Percentiles rank a stretch among this genome's conserved stretches.
phyloP scores from a whole-genome alignment of 225 moss, liverwort and hornwort genomes.

The Bryum argenteum region DNA sequence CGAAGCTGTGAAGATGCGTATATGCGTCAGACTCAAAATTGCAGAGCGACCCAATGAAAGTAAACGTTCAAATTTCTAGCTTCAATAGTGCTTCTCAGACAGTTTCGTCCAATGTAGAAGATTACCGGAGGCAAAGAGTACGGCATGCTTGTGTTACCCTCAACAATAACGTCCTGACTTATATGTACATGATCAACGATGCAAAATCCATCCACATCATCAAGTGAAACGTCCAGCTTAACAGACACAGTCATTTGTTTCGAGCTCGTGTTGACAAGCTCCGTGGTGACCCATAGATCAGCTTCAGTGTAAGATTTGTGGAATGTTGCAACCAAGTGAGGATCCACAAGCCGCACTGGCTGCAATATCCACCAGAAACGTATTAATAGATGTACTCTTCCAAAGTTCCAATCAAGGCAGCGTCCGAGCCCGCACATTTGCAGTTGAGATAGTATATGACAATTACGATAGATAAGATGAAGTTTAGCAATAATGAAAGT shows the following conservation, averaged over 20 bases:
- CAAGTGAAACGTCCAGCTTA: conserved; percentile 69
- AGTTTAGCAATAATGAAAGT: background rate
- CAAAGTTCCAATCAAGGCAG: conserved; percentile 23
- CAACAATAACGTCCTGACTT: conserved; percentile 53
- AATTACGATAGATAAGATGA: background rate
- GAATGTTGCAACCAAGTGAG: conserved; percentile 86
- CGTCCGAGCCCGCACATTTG: conserved; percentile 1
- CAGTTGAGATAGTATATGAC: background rate
- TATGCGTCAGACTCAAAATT: conserved; percentile 11
- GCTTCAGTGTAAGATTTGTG: conserved; percentile 62
- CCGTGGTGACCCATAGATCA: conserved; percentile 65
- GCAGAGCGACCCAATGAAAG: conserved; percentile 1
- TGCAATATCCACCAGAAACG: conserved; percentile 41
- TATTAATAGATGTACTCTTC: conserved; percentile 21
- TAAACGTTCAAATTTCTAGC: conserved; percentile 23
- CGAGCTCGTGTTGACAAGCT: conserved; percentile 64
- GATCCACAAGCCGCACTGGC: conserved; percentile 79
- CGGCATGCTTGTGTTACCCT: conserved; percentile 50
- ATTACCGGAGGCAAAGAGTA: conserved; percentile 72
- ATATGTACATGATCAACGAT: conserved; percentile 62
- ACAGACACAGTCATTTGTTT: conserved; percentile 45
- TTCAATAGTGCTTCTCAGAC: background rate
- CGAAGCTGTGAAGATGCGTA: conserved; percentile 52
- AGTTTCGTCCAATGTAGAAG: conserved; percentile 23
- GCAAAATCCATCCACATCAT: conserved; percentile 59